Conservation (phyloP, 257 asterid genomes). For the Nicotiana benthamiana region DNA sequence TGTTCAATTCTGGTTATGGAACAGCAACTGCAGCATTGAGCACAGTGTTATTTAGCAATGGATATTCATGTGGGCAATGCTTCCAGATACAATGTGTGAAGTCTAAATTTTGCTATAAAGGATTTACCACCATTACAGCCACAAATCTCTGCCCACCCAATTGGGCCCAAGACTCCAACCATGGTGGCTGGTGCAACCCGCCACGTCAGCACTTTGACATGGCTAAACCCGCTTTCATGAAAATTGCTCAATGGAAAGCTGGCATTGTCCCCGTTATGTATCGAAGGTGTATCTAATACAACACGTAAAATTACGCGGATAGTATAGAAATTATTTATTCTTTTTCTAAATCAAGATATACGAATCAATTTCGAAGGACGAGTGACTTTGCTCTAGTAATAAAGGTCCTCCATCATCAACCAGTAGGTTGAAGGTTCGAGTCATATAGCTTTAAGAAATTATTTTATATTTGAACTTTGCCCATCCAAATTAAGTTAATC, state of each 20-base stretch:
- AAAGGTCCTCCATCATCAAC: background rate
- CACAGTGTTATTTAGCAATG: constrained; percentile 62
- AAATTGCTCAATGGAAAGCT: constrained; percentile 68
- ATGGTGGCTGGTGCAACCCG: constrained; percentile 96
- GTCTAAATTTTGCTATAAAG: constrained; percentile 39
- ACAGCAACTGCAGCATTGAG: constrained; percentile 69
- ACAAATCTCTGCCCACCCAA: constrained; percentile 88
- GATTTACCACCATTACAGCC: constrained; percentile 57
- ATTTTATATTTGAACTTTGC: background rate
- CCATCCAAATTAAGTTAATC: background rate
- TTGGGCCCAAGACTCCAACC: constrained; percentile 55
- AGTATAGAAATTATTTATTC: background rate
- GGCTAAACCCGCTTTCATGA: constrained; percentile 77
- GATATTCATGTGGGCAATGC: constrained; percentile 80
- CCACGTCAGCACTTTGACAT: constrained; percentile 78
- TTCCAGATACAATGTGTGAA: constrained; percentile 51
- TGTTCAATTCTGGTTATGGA: constrained; percentile 60
- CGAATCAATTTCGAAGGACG: background rate
- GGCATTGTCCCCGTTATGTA: constrained; percentile 68
- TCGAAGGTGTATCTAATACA: constrained; percentile 38
- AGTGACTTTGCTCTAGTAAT: background rate
- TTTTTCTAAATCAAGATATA: no score
- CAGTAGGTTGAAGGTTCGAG: background rate
- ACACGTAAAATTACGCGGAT: background rate
- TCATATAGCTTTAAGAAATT: background rate